phyloP scores from a whole-genome alignment of 2,329 filamentous ascomycete genomes.

The Colletotrichum sp. region DNA sequence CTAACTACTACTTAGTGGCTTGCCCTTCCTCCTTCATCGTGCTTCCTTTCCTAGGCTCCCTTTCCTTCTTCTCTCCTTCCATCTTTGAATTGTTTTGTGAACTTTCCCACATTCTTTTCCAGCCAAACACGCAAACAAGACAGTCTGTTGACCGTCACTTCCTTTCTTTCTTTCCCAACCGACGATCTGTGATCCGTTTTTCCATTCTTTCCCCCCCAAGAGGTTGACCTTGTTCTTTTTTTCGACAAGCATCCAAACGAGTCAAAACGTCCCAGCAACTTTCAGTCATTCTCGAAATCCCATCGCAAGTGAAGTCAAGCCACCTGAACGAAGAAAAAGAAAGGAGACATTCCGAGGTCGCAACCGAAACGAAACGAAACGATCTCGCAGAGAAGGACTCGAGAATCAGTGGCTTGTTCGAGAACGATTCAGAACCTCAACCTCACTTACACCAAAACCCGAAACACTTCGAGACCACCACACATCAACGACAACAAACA shows the following conservation, averaged over 20 bases:
- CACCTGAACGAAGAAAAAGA: neutral
- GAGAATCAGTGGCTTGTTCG: neutral
- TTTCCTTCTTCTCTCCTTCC: slow-evolving; percentile 4
- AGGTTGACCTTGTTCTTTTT: neutral
- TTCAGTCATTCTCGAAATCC: neutral
- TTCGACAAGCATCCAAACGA: neutral
- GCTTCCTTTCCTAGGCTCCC: neutral
- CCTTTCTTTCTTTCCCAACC: slow-evolving; percentile 7
- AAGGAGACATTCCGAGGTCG: neutral
- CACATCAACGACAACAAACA: neutral
- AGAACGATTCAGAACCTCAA: neutral
- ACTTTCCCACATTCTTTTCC: slow-evolving; percentile 16
- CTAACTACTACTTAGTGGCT: slow-evolving; percentile 17
- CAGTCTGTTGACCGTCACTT: slow-evolving; percentile 17
- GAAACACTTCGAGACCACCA: neutral
- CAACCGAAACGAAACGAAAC: neutral
- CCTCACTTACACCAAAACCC: neutral
- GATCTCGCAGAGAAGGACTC: neutral
- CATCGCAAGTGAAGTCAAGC: neutral
- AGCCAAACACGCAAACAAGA: slow-evolving; percentile 4
- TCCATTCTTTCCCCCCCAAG: slow-evolving; percentile 11
- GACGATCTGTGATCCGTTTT: slow-evolving; percentile 21
- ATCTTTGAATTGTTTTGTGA: slow-evolving; percentile 7
- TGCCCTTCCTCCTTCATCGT: neutral
- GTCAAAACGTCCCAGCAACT: neutral